These are phyloP conservation scores for Sphaerulina musiva DNA, from an alignment of 2,329 filamentous ascomycete genomes.

Conservation along the genomic window DNA sequence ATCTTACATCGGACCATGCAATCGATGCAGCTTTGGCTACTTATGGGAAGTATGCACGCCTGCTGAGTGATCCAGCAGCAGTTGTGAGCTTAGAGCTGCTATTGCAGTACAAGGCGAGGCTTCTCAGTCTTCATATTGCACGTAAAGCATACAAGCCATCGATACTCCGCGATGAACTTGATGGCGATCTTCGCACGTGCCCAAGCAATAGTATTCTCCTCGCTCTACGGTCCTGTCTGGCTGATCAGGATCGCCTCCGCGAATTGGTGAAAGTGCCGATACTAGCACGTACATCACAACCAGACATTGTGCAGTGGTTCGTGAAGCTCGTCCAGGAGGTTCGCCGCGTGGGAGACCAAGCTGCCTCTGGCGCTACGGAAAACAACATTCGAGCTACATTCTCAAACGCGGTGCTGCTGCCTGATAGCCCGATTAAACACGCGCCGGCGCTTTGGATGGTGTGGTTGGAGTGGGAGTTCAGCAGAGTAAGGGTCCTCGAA, in stretches of 20 bases:
- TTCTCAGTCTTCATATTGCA: constrained; percentile 61
- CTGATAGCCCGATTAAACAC: constrained; percentile 32
- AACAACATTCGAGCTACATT: constrained; percentile 41
- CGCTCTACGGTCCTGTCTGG: constrained; percentile 64
- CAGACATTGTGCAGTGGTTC: constrained; percentile 44
- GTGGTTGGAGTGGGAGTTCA: constrained; percentile 29
- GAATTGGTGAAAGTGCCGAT: constrained; percentile 45
- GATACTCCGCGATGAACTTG: constrained; percentile 57
- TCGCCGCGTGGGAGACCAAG: constrained; percentile 35
- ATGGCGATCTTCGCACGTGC: constrained; percentile 56
- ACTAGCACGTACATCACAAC: constrained; percentile 18
- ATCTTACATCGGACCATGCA: constrained; percentile 47
- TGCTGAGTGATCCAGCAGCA: constrained; percentile 36
- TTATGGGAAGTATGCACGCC: constrained; percentile 34
- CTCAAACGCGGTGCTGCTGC: constrained; percentile 37
- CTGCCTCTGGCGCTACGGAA: constrained; percentile 20
- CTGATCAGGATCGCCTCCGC: constrained; percentile 71
- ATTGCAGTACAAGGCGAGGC: constrained; percentile 59
- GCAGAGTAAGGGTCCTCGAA: neutral
- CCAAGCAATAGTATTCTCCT: constrained; percentile 73
- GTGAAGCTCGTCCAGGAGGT: constrained; percentile 54
- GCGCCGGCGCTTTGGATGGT: constrained; percentile 25
- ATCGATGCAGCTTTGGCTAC: constrained; percentile 35
- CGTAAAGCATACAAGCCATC: constrained; percentile 60
- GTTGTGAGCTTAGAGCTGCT: constrained; percentile 49